These are phyloP conservation scores for Haberlea rhodopensis DNA, from an alignment of 257 asterid genomes.

Conservation along the genomic window DNA sequence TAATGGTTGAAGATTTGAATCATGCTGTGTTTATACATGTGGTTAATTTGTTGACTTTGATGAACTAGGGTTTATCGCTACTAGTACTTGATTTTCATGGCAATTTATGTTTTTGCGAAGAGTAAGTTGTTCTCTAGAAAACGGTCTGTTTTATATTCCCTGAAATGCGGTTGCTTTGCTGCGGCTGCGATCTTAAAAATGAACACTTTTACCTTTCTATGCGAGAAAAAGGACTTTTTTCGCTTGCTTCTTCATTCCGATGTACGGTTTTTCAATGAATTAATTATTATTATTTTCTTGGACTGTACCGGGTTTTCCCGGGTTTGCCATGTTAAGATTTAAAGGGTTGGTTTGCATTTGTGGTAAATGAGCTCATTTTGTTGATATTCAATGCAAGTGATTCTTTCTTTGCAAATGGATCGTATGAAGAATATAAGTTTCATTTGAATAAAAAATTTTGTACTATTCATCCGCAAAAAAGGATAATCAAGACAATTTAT, in stretches of 20 bases:
- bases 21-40: background rate
- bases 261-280: too few species aligned
- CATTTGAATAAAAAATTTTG: background rate
- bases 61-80: background rate
- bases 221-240: background rate
- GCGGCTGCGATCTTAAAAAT: background rate
- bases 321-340: too few species aligned
- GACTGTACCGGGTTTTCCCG: too few species aligned
- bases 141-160: background rate
- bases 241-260: too few species aligned
- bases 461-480: too few species aligned
- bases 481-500: background rate
- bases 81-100: background rate
- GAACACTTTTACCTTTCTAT: too few species aligned
- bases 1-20: background rate
- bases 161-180: background rate
- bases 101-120: too few species aligned
- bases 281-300: too few species aligned
- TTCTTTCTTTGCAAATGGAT: too few species aligned
- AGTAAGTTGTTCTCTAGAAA: too few species aligned
- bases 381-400: background rate
- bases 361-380: too few species aligned
- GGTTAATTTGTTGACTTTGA: background rate
- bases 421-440: background rate
- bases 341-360: background rate